Evolutionary conservation across 345 rosid genomes (phyloP), one percentile per base, ranked within the genome.

Genomic region (Durio zibethinus): DNA sequence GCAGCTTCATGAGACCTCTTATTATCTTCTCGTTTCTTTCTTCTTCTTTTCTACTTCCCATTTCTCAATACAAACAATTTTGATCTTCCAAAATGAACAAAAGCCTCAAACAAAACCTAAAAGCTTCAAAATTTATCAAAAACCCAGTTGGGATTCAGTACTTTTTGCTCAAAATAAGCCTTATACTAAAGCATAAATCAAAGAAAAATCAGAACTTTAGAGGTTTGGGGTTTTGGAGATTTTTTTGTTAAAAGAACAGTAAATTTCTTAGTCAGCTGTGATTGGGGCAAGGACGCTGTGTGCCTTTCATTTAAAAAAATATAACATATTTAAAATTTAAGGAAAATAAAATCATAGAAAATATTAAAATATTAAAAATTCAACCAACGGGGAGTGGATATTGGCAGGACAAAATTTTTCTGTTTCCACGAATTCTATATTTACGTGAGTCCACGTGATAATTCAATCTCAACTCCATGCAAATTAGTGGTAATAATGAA

Each of bases 1-100:
- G 98, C 57, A 96, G 90, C 92, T 93, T 96, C 99, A 93, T 88
- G 81, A 96, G 94, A 52, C 99, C 99, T 64, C 99, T 85, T 43
- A 96, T 93, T 20, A 92, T 92, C 94, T 89, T 96, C 89, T 96
- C 99, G 76, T 91, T 93, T 11, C 94, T 79, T 86, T 96, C 99
- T 79, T 96, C 99, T 78, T 93, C 98, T 79, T 84, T 93, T 82
- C 91, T 93, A 81, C 91, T 92, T 63, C 91, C 94, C 99, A 94
- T 94, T 79, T 83, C 80, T 69, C 85, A 77, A 54, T 73, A 82
- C 47, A 52, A 54, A 69, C n/a, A 68, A 45, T 14, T 27, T 73
- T 47, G 56, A 69, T 12, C 75, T 50, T 45, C 65, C 29, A 76
- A 76, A 76, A 35, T 45, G 7, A 59, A 47, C 15, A 74, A 76